Percentiles rank a stretch among this genome's conserved stretches.
Evolutionary conservation across 2,329 filamentous ascomycete species (phyloP).

Genomic region (Sporothrix mexicana): DNA sequence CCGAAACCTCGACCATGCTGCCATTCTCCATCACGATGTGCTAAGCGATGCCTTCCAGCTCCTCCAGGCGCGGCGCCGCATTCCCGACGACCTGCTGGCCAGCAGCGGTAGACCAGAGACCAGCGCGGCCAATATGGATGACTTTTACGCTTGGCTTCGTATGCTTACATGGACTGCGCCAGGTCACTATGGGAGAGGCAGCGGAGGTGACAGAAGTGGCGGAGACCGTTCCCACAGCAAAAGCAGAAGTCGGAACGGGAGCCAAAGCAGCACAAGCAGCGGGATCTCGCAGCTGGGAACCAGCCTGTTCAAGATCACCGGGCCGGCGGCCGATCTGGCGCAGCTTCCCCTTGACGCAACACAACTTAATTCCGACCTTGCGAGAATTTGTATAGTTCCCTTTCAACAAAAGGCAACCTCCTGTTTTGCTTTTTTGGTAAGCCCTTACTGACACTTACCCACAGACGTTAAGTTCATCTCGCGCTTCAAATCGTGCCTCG

Average conservation of each 20-base stretch:
- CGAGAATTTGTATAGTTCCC: slow-evolving; percentile 52
- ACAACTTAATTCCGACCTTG: slow-evolving; percentile 54
- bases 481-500: slow-evolving; percentile 58
- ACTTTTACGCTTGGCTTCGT: slow-evolving; percentile 35
- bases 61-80: slow-evolving; percentile 39
- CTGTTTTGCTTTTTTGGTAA: neutral
- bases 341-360: slow-evolving; percentile 52
- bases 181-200: neutral
- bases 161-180: slow-evolving; percentile 38
- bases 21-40: slow-evolving; percentile 39
- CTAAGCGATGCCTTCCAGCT: slow-evolving; percentile 43
- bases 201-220: neutral
- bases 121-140: slow-evolving; percentile 27
- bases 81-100: slow-evolving; percentile 35
- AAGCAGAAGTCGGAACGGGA: neutral
- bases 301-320: slow-evolving; percentile 37
- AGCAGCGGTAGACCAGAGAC: neutral
- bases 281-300: neutral
- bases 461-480: slow-evolving; percentile 56
- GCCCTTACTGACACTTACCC: neutral
- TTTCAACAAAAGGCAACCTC: too few species aligned
- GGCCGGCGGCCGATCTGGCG: slow-evolving; percentile 45
- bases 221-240: too few species aligned
- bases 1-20: neutral
- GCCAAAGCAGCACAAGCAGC: slow-evolving; percentile 21